Conservation (phyloP, 805 yeast genomes). For the Kodamaea fukazawae region DNA sequence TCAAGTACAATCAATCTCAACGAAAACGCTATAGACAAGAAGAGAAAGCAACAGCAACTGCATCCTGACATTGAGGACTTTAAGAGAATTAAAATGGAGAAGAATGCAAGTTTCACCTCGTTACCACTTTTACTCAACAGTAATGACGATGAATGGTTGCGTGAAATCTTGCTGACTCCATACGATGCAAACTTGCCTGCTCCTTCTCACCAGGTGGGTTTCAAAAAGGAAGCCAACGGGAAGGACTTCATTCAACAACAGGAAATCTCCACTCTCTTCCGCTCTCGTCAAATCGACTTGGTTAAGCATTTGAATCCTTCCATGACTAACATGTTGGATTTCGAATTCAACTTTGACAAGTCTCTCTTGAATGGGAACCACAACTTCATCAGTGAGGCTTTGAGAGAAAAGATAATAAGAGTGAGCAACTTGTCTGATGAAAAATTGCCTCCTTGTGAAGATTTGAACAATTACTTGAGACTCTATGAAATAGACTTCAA, state of each 20-base stretch:
- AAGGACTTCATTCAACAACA: background rate
- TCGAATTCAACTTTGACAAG: constrained; percentile 11
- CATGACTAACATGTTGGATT: constrained; percentile 9
- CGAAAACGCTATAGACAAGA: constrained; percentile 1
- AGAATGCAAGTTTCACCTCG: constrained; percentile 8
- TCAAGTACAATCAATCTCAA: constrained; percentile 4
- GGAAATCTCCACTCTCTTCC: constrained; percentile 53
- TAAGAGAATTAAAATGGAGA: constrained; percentile 8
- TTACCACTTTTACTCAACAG: constrained; percentile 7
- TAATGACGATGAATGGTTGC: constrained; percentile 57
- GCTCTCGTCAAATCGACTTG: constrained; percentile 64
- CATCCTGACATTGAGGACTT: constrained; percentile 1
- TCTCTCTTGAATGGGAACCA: constrained; percentile 9
- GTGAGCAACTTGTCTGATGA: constrained; percentile 52
- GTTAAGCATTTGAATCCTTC: constrained; percentile 40
- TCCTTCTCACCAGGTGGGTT: constrained; percentile 59
- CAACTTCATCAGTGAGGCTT: constrained; percentile 28
- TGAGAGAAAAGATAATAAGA: constrained; percentile 52
- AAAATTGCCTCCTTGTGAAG: constrained; percentile 73
- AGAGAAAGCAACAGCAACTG: constrained; percentile 1
- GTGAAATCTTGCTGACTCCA: constrained; percentile 68
- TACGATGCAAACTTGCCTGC: constrained; percentile 55
- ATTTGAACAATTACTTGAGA: constrained; percentile 72
- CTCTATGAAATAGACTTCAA: constrained; percentile 76
- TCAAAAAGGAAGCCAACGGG: constrained; percentile 21